phyloP scores from a whole-genome alignment of 1,284 basidiomycete genomes.

The Meira miltonrushii region DNA sequence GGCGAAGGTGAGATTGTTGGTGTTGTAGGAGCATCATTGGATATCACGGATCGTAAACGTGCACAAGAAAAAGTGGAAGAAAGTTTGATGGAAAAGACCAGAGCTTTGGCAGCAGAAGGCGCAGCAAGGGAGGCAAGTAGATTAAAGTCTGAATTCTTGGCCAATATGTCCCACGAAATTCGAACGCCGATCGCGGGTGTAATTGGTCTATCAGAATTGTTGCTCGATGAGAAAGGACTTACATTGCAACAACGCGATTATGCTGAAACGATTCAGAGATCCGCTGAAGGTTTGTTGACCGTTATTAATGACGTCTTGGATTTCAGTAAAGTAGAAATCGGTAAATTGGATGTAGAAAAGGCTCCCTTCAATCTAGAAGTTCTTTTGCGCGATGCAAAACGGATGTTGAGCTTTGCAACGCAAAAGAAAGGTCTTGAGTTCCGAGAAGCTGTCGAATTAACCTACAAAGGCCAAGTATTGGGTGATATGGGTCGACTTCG shows the following conservation, averaged over 20 bases:
- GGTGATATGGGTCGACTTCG: constrained; percentile 42
- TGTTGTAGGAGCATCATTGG: constrained; percentile 52
- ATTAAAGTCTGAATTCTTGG: constrained; percentile 55
- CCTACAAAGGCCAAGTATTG: constrained; percentile 36
- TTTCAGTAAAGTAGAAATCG: constrained; percentile 55
- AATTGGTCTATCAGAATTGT: constrained; percentile 52
- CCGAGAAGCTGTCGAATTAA: constrained; percentile 38
- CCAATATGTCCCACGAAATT: constrained; percentile 56
- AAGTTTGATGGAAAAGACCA: constrained; percentile 46
- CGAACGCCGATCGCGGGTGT: constrained; percentile 54
- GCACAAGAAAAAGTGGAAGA: constrained; percentile 47
- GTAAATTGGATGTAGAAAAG: constrained; percentile 54
- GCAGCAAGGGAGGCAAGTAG: constrained; percentile 57
- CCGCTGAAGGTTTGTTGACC: constrained; percentile 55
- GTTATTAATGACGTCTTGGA: constrained; percentile 57
- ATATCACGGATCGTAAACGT: constrained; percentile 51
- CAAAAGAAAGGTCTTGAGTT: constrained; percentile 51
- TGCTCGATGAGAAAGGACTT: constrained; percentile 44
- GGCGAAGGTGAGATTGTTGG: constrained; percentile 35
- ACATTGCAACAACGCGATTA: constrained; percentile 54
- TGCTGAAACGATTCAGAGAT: constrained; percentile 54
- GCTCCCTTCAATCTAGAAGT: constrained; percentile 54
- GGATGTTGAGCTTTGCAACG: constrained; percentile 50
- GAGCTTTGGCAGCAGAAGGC: constrained; percentile 50
- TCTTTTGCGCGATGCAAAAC: constrained; percentile 48